These are phyloP conservation scores for Cicer cuneatum DNA, from an alignment of 306 rosid species.

Conservation along the genomic window DNA sequence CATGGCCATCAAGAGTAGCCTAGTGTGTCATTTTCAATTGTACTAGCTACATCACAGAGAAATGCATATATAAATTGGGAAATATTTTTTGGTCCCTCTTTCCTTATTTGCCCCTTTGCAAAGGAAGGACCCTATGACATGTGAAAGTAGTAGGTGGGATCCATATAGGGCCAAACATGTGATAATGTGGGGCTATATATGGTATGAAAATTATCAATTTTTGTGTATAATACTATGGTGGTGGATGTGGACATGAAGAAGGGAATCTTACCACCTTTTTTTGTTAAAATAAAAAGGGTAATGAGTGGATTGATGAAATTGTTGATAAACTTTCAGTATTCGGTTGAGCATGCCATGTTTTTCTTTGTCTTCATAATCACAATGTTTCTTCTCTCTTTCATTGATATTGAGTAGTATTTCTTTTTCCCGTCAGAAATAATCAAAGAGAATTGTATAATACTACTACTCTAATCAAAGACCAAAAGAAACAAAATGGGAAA, in stretches of 20 bases:
- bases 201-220: conserved; percentile 28
- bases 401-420: background rate
- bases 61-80: background rate
- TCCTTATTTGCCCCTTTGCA: conserved; percentile 44
- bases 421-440: background rate
- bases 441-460: conserved; percentile 4
- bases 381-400: conserved; percentile 36
- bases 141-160: conserved; percentile 48
- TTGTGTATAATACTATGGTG: conserved; percentile 33
- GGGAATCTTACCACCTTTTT: conserved; percentile 45
- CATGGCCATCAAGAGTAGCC: background rate
- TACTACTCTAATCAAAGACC: background rate
- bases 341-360: conserved; percentile 47
- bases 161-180: conserved; percentile 45
- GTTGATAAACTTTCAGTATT: conserved; percentile 46
- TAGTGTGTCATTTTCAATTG: conserved; percentile 20
- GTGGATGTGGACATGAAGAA: conserved; percentile 44
- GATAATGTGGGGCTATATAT: conserved; percentile 41
- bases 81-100: background rate
- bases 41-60: conserved; percentile 23
- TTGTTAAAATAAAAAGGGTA: conserved; percentile 31
- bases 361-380: conserved; percentile 50
- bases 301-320: conserved; percentile 55
- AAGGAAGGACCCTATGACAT: conserved; percentile 31
- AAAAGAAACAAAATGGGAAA: background rate